Evolutionary conservation across 1,139 yeast species (phyloP), one percentile per base, ranked within the genome.

Genomic region (Saccharomyces hybrid): DNA sequence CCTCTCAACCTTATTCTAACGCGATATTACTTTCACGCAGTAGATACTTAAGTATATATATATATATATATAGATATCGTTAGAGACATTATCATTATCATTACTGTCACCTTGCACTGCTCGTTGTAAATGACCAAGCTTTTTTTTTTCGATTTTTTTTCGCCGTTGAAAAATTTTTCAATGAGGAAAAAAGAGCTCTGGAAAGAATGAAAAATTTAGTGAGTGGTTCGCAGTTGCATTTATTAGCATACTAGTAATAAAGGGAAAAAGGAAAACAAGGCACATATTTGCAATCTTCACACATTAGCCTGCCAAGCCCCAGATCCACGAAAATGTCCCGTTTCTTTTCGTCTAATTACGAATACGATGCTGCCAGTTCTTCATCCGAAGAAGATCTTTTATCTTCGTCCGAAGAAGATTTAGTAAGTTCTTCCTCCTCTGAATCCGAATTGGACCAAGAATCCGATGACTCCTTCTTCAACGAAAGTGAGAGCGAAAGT

Each of bases 371-470:
- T 56, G 83, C 82, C 64, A 79, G 86, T 54, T 85, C 95, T 49
- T 82, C 89, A 46, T 84, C 83, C 60, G 95, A 86, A 63, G 95
- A 86, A 66, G 89, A 83, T 63, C 76, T 84, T 65, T 77, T 84
- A 66, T 80, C 85, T 61, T 78, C 88, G 51, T 82, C 88, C 51
- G 86, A 82, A 64, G 91, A 85, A 63, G 89, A 82, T 68, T 74
- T 81, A 63, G 68, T 81, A 56, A 67, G 74, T 55, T 76, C 80
- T 44, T 73, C 79, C 50, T 77, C 75, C 48, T 38, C 42, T 38
- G 42, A 38, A 11, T 38, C 42, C 8, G 78, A 75, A 53, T 78
- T 74, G 56, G 76, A 73, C 58, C 74, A 71, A 46, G 59, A 56
- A 31, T 61, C 63, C 14, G 65, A 64, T 46, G 68, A 63, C 53